Percentiles rank a stretch among this genome's conserved stretches.
Evolutionary conservation across 2,329 filamentous ascomycete genomes (phyloP).

Genomic region (Colletotrichum higginsianum): DNA sequence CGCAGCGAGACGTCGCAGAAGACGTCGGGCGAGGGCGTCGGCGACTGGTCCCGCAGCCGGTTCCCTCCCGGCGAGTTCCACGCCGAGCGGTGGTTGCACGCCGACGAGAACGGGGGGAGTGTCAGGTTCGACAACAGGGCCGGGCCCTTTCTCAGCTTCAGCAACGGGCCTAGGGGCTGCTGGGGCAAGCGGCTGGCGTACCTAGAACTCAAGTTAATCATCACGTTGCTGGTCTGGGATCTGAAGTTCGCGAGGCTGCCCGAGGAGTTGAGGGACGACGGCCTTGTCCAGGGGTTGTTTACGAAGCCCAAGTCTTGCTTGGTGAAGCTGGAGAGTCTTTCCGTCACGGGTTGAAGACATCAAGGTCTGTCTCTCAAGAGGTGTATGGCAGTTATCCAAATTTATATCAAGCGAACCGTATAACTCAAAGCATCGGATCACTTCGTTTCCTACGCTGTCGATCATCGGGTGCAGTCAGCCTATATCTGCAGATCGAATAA

Average conservation of each 20-base stretch:
- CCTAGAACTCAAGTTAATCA: conserved; percentile 8
- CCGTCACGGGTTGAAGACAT: background rate
- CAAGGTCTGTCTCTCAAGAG: background rate
- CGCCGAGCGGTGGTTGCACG: background rate
- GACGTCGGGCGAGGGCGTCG: background rate
- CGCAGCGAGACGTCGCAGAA: conserved; percentile 11
- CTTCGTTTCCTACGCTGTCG: no score
- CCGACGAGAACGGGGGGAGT: background rate
- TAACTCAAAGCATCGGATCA: no score
- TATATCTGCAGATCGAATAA: no score
- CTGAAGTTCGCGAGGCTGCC: background rate
- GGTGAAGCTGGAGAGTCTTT: background rate
- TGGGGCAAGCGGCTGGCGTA: conserved; percentile 21
- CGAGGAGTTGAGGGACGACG: background rate
- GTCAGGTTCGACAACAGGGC: background rate
- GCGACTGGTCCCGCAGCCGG: background rate
- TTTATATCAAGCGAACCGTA: no score
- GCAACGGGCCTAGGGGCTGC: background rate
- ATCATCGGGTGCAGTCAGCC: no score
- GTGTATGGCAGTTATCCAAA: no score
- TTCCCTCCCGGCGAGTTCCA: background rate
- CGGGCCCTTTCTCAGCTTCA: conserved; percentile 11
- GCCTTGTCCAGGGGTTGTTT: background rate
- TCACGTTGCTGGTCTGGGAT: conserved; percentile 12
- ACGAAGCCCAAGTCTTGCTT: conserved; percentile 6